These are phyloP conservation scores for Haematococcus lacustris DNA, from an alignment of 139 green algal species.

Conservation along the genomic window DNA sequence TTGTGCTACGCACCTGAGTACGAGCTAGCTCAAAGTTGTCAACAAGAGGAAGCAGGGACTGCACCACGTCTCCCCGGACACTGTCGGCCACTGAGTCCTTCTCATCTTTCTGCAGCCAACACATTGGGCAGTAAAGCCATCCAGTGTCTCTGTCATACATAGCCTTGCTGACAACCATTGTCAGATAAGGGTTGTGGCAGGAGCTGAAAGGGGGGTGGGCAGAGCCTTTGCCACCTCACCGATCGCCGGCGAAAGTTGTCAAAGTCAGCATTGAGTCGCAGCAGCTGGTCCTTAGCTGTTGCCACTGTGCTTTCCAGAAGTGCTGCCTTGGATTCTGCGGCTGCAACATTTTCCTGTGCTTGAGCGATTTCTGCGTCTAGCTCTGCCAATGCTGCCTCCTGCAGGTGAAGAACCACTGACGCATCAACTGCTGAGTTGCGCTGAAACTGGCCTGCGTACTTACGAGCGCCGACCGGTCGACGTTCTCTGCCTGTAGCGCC, in stretches of 20 bases:
- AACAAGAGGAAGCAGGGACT: conserved; percentile 77
- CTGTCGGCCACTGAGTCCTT: conserved; percentile 55
- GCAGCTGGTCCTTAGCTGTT: conserved; percentile 67
- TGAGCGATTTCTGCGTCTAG: conserved; percentile 37
- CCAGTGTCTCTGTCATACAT: too few relatives aligned
- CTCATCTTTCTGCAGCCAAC: conserved; percentile 51
- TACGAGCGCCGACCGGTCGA: too few relatives aligned
- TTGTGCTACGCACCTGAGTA: conserved; percentile 33
- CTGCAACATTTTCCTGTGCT: conserved; percentile 11
- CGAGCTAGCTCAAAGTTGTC: conserved; percentile 95
- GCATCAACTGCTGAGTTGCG: too few relatives aligned
- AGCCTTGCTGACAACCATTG: too few relatives aligned
- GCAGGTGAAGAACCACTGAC: too few relatives aligned
- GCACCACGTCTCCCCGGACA: conserved; percentile 66
- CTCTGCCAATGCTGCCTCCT: conserved; percentile 24
- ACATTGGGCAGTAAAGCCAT: too few relatives aligned
- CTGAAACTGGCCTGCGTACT: too few relatives aligned
- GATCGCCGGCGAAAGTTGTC: conserved; percentile 96
- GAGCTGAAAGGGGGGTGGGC: too few relatives aligned
- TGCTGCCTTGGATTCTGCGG: conserved; percentile 19
- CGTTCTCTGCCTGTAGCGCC: too few relatives aligned
- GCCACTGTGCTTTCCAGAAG: conserved; percentile 21
- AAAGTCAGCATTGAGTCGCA: conserved; percentile 93
- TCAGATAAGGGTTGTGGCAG: too few relatives aligned
- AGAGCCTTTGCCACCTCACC: conserved; percentile 14